Evolutionary conservation across 1,284 basidiomycete species (phyloP).

Genomic region (Cutaneotrichosporon dermatis): DNA sequence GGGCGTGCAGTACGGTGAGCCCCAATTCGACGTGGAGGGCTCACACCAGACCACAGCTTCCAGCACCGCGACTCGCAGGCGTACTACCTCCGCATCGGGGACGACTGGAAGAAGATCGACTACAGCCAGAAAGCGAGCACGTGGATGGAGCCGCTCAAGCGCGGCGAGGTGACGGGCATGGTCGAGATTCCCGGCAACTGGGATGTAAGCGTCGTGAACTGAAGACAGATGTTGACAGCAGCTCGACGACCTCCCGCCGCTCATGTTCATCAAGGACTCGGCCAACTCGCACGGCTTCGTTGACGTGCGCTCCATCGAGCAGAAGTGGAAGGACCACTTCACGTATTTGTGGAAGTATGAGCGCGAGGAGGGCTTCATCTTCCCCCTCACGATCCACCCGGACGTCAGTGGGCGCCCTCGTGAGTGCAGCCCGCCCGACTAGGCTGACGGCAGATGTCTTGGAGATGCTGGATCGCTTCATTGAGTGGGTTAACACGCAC

Average conservation of each 20-base stretch:
- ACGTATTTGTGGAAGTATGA: conserved; percentile 57
- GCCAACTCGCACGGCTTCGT: conserved; percentile 69
- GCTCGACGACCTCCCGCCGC: conserved; percentile 61
- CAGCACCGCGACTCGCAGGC: conserved; percentile 58
- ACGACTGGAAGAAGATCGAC: conserved; percentile 70
- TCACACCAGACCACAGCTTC: conserved; percentile 55
- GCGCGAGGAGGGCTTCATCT: conserved; percentile 47
- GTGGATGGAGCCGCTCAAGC: conserved; percentile 71
- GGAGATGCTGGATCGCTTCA: conserved; percentile 72
- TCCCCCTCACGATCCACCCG: background rate
- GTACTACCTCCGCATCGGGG: conserved; percentile 66
- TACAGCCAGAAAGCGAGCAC: conserved; percentile 58
- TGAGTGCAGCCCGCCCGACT: conserved; percentile 15
- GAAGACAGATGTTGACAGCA: no score
- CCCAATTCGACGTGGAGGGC: background rate
- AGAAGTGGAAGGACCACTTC: conserved; percentile 72
- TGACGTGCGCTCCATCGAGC: conserved; percentile 63
- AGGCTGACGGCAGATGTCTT: conserved; percentile 52
- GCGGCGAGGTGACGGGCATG: conserved; percentile 62
- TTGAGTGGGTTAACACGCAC: conserved; percentile 71
- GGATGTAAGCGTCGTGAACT: conserved; percentile 33
- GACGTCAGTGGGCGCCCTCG: conserved; percentile 58
- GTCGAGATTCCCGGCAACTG: conserved; percentile 72
- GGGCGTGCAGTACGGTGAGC: conserved; percentile 66
- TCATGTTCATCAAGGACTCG: conserved; percentile 68